A percentile compares a stretch with the other conserved stretches of the same genome.
Evolutionary conservation across 768 basidiomycete species (phyloP).

Genomic region (Naganishia randhawae): DNA sequence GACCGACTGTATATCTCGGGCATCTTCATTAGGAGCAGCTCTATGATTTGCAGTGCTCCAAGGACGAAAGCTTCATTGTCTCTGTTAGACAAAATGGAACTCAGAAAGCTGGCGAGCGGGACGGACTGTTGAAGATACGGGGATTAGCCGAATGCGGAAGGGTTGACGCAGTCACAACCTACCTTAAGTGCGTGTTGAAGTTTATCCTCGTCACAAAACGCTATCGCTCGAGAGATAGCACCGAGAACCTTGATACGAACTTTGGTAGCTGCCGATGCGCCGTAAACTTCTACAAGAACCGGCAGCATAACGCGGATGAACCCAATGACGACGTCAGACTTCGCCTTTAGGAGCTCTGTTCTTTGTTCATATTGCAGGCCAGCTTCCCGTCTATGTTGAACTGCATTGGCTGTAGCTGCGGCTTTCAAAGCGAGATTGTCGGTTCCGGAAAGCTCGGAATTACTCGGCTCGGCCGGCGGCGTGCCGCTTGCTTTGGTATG

Average conservation of each 20-base stretch:
- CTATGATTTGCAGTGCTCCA: conserved; percentile 86
- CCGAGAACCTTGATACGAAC: conserved; percentile 85
- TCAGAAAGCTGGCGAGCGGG: conserved; percentile 90
- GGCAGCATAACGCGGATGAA: conserved; percentile 89
- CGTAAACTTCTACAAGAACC: conserved; percentile 95
- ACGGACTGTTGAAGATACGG: conserved; percentile 62
- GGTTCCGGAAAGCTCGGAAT: conserved; percentile 8
- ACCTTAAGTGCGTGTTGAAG: conserved; percentile 75
- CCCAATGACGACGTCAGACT: conserved; percentile 38
- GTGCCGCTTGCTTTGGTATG: conserved; percentile 35
- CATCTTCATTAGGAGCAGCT: conserved; percentile 78
- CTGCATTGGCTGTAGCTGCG: conserved; percentile 31
- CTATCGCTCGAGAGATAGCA: conserved; percentile 82
- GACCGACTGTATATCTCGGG: conserved; percentile 78
- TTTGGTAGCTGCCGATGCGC: conserved; percentile 86
- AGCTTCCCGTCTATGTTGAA: conserved; percentile 18
- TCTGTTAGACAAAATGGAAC: conserved; percentile 84
- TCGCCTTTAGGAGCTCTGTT: conserved; percentile 29
- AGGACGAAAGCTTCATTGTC: conserved; percentile 84
- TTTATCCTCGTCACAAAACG: conserved; percentile 74
- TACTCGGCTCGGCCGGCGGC: conserved; percentile 11
- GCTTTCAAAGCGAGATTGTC: conserved; percentile 11
- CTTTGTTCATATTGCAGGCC: conserved; percentile 34
- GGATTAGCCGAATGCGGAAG: not conserved
- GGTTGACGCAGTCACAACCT: conserved; percentile 41